Evolutionary conservation across 2,329 filamentous ascomycete genomes (phyloP).

Genomic region (Clarireedia monteithiana): DNA sequence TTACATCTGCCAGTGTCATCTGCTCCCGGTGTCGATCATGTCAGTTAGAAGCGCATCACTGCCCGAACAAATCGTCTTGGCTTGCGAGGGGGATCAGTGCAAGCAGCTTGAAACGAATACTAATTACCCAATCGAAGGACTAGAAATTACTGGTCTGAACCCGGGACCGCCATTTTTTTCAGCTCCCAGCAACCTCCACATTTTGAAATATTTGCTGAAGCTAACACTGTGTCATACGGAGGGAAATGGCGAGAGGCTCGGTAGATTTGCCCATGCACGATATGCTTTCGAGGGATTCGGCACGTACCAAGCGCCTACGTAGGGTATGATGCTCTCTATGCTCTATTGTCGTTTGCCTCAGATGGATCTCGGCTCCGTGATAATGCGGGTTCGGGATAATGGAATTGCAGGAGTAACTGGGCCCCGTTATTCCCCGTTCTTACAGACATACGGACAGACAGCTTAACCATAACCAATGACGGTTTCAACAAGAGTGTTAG

Average conservation of each 20-base stretch:
- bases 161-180: neutral
- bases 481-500: no score
- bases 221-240: conserved; percentile 4
- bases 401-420: conserved; percentile 1
- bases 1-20: conserved; percentile 3
- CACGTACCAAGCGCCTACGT: neutral
- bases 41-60: conserved; percentile 2
- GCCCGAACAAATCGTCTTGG: conserved; percentile 2
- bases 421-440: neutral
- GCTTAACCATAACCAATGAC: no score
- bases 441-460: no score
- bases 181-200: conserved; percentile 5
- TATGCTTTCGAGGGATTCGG: neutral
- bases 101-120: conserved; percentile 2
- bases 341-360: neutral
- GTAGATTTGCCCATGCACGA: neutral
- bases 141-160: neutral
- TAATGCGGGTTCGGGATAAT: neutral
- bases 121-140: conserved; percentile 1
- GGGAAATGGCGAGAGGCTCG: neutral
- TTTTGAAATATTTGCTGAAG: conserved; percentile 3
- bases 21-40: conserved; percentile 10
- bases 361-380: neutral
- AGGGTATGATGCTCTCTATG: neutral
- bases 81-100: conserved; percentile 4